These are phyloP conservation scores for Auxenochlorella pyrenoidosa DNA, from an alignment of 139 green algal species.

Conservation along the genomic window DNA sequence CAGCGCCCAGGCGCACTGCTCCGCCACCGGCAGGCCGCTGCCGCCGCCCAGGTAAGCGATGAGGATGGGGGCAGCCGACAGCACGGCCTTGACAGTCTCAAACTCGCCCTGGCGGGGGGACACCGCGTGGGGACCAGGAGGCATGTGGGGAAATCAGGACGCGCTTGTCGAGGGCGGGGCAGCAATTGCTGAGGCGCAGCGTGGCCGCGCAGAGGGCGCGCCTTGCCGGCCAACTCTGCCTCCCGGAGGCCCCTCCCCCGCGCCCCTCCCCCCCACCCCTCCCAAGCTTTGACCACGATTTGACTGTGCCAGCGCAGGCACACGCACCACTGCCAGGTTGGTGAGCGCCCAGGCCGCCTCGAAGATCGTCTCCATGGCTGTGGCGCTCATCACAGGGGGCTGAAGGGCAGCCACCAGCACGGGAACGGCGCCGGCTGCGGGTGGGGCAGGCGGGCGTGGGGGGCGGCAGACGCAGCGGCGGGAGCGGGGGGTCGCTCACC, in stretches of 20 bases:
- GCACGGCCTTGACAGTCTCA: slow-evolving; percentile 48
- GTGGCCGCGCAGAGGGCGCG: too few relatives aligned
- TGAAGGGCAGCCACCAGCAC: slow-evolving; percentile 43
- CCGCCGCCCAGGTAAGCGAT: slow-evolving; percentile 49
- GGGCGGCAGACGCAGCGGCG: slow-evolving; percentile 12
- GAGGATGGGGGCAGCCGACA: slow-evolving; percentile 54
- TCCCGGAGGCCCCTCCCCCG: too few relatives aligned
- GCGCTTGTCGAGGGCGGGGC: too few relatives aligned
- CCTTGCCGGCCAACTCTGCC: too few relatives aligned
- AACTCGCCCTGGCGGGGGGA: slow-evolving; percentile 7
- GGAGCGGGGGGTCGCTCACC: not conserved
- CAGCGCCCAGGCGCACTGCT: slow-evolving; percentile 65
- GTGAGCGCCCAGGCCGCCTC: slow-evolving; percentile 61
- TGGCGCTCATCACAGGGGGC: slow-evolving; percentile 25
- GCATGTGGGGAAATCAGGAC: too few relatives aligned
- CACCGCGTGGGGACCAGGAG: too few relatives aligned
- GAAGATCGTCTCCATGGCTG: slow-evolving; percentile 43
- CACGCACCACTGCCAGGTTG: slow-evolving; percentile 51
- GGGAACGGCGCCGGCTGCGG: slow-evolving; percentile 41
- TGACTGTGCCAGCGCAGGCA: not conserved
- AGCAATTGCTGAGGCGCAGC: too few relatives aligned
- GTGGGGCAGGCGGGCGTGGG: not conserved
- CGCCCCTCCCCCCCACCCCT: not conserved
- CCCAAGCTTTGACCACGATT: not conserved
- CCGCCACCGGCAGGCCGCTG: slow-evolving; percentile 51